Percentiles rank a stretch among this genome's conserved stretches.
Evolutionary conservation across 1,284 basidiomycete genomes (phyloP).

Genomic region (Ustilago nuda): DNA sequence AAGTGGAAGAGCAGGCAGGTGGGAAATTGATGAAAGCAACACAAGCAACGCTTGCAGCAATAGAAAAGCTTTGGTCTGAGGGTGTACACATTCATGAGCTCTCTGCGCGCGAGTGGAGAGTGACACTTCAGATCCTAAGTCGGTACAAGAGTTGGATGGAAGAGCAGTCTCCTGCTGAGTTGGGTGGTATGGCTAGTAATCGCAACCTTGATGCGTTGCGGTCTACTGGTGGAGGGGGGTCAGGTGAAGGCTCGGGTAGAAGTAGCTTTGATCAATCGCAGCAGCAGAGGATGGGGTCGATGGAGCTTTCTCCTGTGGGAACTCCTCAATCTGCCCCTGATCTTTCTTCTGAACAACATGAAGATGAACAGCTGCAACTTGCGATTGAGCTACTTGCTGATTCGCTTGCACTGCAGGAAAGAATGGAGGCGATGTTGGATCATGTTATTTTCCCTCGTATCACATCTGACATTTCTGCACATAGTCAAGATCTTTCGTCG

Average conservation of each 20-base stretch:
- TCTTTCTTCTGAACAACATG: constrained; percentile 16
- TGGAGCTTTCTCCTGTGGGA: constrained; percentile 26
- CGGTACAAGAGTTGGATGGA: constrained; percentile 63
- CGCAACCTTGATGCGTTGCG: constrained; percentile 7
- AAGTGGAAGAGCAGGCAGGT: not conserved
- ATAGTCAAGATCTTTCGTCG: not conserved
- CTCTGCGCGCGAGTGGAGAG: constrained; percentile 59
- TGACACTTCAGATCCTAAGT: constrained; percentile 63
- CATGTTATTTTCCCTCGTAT: constrained; percentile 10
- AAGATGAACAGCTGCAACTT: constrained; percentile 24
- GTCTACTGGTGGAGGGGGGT: not conserved
- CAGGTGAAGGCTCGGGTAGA: constrained; percentile 2
- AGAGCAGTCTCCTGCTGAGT: constrained; percentile 23
- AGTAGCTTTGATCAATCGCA: constrained; percentile 7
- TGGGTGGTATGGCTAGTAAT: not conserved
- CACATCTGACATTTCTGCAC: not conserved
- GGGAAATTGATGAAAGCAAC: constrained; percentile 28
- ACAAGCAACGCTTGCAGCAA: constrained; percentile 36
- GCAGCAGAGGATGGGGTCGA: not conserved
- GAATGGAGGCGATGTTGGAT: constrained; percentile 13
- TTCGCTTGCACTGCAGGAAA: constrained; percentile 2
- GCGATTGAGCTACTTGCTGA: constrained; percentile 11
- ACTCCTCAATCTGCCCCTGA: constrained; percentile 38
- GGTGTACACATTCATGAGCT: constrained; percentile 57
- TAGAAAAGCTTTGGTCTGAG: constrained; percentile 51